Percentiles rank a stretch among this genome's conserved stretches.
phyloP scores from a whole-genome alignment of 148 eudicot genomes.

The Vaccinium darrowii region DNA sequence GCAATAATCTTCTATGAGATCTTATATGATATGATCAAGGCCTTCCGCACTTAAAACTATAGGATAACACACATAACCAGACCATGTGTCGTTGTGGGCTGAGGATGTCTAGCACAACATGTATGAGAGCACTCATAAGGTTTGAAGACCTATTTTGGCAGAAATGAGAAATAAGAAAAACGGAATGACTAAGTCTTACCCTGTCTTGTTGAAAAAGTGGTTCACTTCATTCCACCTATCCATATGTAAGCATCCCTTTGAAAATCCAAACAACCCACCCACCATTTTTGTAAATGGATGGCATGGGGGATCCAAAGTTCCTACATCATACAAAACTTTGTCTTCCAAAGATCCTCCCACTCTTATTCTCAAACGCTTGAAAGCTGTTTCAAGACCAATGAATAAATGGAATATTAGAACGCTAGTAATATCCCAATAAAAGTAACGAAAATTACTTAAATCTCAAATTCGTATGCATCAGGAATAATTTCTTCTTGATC shows the following conservation, averaged over 20 bases:
- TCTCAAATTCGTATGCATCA: not conserved
- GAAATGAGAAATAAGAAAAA: not conserved
- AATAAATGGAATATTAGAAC: slow-evolving; percentile 7
- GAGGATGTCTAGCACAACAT: not conserved
- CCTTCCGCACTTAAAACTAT: not conserved
- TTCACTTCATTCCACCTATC: slow-evolving; percentile 84
- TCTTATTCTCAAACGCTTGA: slow-evolving; percentile 69
- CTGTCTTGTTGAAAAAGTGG: slow-evolving; percentile 57
- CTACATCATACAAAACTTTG: slow-evolving; percentile 68
- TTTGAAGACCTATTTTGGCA: not conserved
- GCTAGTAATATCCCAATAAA: not conserved
- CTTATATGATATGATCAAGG: not conserved
- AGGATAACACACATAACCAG: not conserved
- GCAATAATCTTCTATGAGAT: not conserved
- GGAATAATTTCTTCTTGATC: not conserved
- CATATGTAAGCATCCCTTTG: slow-evolving; percentile 71
- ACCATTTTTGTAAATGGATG: slow-evolving; percentile 50
- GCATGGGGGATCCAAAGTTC: slow-evolving; percentile 53
- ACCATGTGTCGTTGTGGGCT: not conserved
- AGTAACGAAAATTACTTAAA: not conserved
- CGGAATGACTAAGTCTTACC: slow-evolving; percentile 39
- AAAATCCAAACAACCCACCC: slow-evolving; percentile 74
- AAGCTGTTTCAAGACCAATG: slow-evolving; percentile 49
- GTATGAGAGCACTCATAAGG: not conserved
- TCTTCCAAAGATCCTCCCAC: slow-evolving; percentile 97